Evolutionary conservation across 2,329 filamentous ascomycete species (phyloP), one percentile per base, ranked within the genome.

Genomic region (Fusarium siculi): DNA sequence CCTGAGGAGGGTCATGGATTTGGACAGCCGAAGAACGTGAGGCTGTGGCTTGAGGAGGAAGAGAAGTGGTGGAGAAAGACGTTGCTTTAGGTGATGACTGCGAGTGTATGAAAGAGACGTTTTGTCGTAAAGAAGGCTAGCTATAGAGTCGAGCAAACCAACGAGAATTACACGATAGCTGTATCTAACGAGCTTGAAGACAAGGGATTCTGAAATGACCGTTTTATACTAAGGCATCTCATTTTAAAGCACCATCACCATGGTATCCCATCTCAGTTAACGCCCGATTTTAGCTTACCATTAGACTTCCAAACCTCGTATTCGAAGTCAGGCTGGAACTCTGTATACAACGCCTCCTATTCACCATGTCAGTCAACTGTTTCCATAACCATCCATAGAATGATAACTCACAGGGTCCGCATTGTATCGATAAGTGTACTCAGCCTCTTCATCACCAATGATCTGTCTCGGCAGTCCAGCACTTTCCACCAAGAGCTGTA

Each of bases 1-100:
- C 79, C 83, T 7, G 85, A 84, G 5, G 87, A 89, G 72, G 87
- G 87, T 0, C 87, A 89, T 74, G 84, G 85, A 53, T 87, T 88
- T 68, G 75, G 73, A 9, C 83, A 81, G 70, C 81, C 82, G 14
- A 79, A 81, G 56, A 87, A 81, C 68, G 76, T 81, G 64, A 81
- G 77, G 63, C 74, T 80, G 37, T 83, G 82, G 63, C 75, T 88
- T 7, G 77, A 82, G 37, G 82, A 86, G 64, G 84, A 87, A 66
- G 85, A 86, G 65, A 79, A 76, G 58, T 87, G 85, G 85, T 87
- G 85, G 85, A 79, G 79, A 62, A 83, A 79, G 69, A 83, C 82
- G 1, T 54, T 85, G 57, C 59, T 85, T 14, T 73, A n/a, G 42
- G 15, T 19, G 23, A 39, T 7, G 19, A n/a, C 19, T 6, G 19